These are phyloP conservation scores for Cyclaneusma minus DNA, from an alignment of 2,329 filamentous ascomycete species.

Conservation along the genomic window DNA sequence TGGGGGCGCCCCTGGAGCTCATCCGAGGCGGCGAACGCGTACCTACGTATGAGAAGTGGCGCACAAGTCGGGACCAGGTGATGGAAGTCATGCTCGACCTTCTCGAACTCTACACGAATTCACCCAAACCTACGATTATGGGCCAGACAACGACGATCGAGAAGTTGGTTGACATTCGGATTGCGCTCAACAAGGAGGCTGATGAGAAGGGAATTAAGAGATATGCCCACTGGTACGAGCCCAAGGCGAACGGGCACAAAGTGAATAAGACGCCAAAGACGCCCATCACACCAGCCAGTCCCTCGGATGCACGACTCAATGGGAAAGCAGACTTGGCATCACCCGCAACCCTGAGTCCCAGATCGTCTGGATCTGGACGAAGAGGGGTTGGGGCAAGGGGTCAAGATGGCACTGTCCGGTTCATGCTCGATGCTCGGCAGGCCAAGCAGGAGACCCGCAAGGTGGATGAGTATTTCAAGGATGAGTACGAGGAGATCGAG, in stretches of 20 bases:
- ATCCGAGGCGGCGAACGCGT: constrained; percentile 28
- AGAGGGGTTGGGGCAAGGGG: constrained; percentile 13
- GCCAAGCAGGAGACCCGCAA: constrained; percentile 55
- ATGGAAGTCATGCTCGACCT: constrained; percentile 79
- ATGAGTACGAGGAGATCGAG: constrained; percentile 64
- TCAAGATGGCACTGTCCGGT: constrained; percentile 66
- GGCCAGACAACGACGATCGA: constrained; percentile 60
- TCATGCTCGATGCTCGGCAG: constrained; percentile 70
- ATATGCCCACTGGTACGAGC: constrained; percentile 42
- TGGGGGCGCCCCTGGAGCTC: constrained; percentile 34
- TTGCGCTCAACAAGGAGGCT: constrained; percentile 70
- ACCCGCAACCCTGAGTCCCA: constrained; percentile 16
- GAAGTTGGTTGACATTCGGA: constrained; percentile 73
- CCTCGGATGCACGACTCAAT: constrained; percentile 16
- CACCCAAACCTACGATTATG: constrained; percentile 58
- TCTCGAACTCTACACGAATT: constrained; percentile 82
- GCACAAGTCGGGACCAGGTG: constrained; percentile 30
- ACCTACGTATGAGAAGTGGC: constrained; percentile 31
- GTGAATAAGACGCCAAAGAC: constrained; percentile 20
- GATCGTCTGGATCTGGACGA: constrained; percentile 14
- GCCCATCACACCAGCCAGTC: constrained; percentile 18
- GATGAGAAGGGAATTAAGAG: constrained; percentile 41
- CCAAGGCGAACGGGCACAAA: constrained; percentile 17
- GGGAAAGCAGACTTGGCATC: constrained; percentile 12
- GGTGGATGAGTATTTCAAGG: constrained; percentile 53